Evolutionary conservation across 1,284 basidiomycete species (phyloP), one percentile per base, ranked within the genome.

Genomic region (Wallemia ichthyophaga): DNA sequence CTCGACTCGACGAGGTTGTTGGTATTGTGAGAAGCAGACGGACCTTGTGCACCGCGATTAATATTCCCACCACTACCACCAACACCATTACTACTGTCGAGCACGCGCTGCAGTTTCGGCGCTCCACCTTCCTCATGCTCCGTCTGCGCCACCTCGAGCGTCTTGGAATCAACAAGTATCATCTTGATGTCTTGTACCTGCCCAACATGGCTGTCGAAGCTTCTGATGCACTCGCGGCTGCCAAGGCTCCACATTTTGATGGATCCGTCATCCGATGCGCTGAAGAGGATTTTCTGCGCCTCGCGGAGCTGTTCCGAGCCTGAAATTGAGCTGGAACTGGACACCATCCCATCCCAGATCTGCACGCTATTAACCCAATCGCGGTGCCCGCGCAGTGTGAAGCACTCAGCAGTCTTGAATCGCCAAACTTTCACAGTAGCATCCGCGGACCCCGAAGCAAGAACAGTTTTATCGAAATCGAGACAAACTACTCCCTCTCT

Each of bases 281-380:
- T 95, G 72, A 98, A 95, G 31, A 99, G 75, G 81, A 92, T 87
- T 70, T 89, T 87, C 55, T 64, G 61, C 54, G 64, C 61, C 21
- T 31, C 58, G 13, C 58, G 59, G 27, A 61, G 60, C 48, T 62
- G 64, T 5, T 63, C 62, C 25, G 61, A 62, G 25, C 63, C 61
- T 37, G 60, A 59, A 48, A 28, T 27, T 28, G 57, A 7, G 23
- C 2, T 32, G 17, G 71, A n/a, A n/a, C n/a, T 69, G 2, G 72
- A 69, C 58, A 73, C 76, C 56, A 71, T 71, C 3, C 81, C 78
- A 67, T 94, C 85, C 92, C 94, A 98, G 21, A 99, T 72, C 62
- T 83, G 79, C 23, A 99, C 89, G 1, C 85, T 77, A 68, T 96
- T 98, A 62, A 99, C 89, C 91, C 94, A 96, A 66, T 96, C 91